phyloP scores from a whole-genome alignment of 164 flowering plant genomes.

The Dillenia turbinata region DNA sequence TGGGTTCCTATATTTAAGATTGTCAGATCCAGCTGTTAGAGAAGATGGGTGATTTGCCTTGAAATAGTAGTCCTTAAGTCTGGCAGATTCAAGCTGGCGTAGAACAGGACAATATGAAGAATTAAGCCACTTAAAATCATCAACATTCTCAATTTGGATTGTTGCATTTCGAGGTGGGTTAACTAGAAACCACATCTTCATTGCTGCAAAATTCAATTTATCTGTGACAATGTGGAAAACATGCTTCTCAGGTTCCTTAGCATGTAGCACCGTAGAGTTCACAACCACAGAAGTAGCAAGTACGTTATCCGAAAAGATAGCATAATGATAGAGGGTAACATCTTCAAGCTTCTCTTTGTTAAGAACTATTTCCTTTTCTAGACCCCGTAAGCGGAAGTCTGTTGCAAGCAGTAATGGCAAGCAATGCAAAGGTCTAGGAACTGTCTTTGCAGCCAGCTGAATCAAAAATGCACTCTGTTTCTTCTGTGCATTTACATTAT shows the following conservation, averaged over 20 bases:
- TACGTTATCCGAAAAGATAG: conserved; percentile 95
- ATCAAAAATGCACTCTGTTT: conserved; percentile 75
- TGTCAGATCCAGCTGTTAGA: conserved; percentile 63
- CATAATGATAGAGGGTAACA: conserved; percentile 83
- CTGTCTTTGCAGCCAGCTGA: conserved; percentile 90
- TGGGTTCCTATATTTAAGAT: conserved; percentile 93
- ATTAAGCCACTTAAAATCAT: conserved; percentile 93
- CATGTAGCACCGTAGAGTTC: conserved; percentile 72
- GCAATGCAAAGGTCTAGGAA: conserved; percentile 84
- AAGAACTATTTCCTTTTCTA: conserved; percentile 23
- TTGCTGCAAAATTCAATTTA: conserved; percentile 76
- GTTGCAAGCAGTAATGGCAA: conserved; percentile 71
- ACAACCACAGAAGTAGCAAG: conserved; percentile 96
- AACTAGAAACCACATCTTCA: conserved; percentile 93
- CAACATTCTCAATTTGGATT: conserved; percentile 74
- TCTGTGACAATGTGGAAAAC: conserved; percentile 96
- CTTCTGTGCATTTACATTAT: conserved; percentile 47
- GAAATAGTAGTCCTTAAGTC: conserved; percentile 79
- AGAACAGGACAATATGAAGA: conserved; percentile 92
- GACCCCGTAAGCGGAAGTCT: conserved; percentile 48
- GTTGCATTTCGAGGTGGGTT: conserved; percentile 61
- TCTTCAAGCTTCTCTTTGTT: conserved; percentile 55
- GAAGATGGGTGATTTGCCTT: conserved; percentile 78
- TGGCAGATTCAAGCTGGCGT: conserved; percentile 87
- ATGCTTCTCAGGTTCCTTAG: conserved; percentile 84